A percentile compares a stretch with the other conserved stretches of the same genome.
Conservation (phyloP, 2,329 filamentous ascomycete genomes). For the Aspergillus arachidicola region DNA sequence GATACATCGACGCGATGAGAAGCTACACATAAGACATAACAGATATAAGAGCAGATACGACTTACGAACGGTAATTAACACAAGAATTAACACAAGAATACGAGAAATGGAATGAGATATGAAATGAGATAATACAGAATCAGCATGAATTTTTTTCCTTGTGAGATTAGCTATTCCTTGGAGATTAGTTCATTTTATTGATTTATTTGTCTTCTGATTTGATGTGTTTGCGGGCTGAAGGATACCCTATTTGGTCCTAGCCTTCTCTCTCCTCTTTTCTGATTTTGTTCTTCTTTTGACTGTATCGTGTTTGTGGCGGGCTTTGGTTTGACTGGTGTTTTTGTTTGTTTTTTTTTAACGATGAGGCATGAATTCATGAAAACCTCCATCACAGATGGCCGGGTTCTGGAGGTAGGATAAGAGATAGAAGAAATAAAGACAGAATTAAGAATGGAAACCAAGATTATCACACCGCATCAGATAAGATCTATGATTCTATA, state of each 20-base stretch:
- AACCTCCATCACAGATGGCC: background rate
- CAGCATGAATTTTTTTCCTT: no score
- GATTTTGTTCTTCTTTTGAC: background rate
- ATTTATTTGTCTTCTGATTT: background rate
- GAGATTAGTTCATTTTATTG: background rate
- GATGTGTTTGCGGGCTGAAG: background rate
- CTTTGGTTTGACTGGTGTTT: background rate
- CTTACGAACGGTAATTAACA: background rate
- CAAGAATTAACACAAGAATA: no score
- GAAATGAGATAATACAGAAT: background rate
- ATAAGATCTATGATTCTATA: background rate
- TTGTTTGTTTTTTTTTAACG: background rate
- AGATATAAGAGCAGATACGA: background rate
- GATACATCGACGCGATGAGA: conserved; percentile 82
- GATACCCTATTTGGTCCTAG: conserved; percentile 4
- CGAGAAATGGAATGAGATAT: background rate
- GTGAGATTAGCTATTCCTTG: background rate
- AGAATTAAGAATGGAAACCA: background rate
- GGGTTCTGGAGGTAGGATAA: background rate
- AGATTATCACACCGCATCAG: background rate
- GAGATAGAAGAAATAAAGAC: conserved; percentile 2
- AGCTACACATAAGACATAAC: conserved; percentile 58
- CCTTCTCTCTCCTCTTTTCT: conserved; percentile 2
- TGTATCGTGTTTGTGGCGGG: background rate
- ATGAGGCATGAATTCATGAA: background rate